Conservation (phyloP, 2,329 filamentous ascomycete species). For the Fusarium nelsonii region DNA sequence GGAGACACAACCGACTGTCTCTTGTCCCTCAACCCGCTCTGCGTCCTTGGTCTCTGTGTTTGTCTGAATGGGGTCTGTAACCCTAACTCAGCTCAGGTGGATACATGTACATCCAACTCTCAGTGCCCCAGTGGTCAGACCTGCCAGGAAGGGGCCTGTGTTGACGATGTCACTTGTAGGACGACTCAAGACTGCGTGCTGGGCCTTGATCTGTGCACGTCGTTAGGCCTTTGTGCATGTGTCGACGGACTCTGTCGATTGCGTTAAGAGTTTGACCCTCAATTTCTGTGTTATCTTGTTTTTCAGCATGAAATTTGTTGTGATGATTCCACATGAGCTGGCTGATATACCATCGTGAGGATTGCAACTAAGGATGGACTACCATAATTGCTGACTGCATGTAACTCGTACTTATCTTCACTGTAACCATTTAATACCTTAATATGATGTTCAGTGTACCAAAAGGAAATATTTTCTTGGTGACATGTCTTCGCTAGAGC, state of each 20-base stretch:
- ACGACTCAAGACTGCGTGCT: background rate
- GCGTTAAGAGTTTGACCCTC: background rate
- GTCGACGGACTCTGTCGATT: conserved; percentile 12
- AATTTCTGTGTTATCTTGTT: background rate
- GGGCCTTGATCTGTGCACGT: background rate
- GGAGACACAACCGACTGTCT: conserved; percentile 15
- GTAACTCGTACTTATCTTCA: background rate
- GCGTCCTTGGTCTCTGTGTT: conserved; percentile 27
- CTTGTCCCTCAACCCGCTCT: conserved; percentile 11
- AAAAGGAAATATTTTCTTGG: background rate
- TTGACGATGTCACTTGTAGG: background rate
- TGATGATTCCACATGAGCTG: background rate
- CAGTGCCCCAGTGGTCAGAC: background rate
- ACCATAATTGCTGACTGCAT: background rate
- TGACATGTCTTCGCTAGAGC: background rate
- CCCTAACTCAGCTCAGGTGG: background rate
- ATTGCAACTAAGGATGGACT: background rate
- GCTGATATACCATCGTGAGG: background rate
- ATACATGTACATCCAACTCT: background rate
- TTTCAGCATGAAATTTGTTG: no score
- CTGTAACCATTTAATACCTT: background rate
- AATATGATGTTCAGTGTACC: background rate
- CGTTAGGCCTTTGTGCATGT: conserved; percentile 3
- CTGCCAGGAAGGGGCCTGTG: conserved; percentile 17
- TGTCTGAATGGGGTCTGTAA: conserved; percentile 29